A percentile compares a stretch with the other conserved stretches of the same genome.
Conservation (phyloP, 78 protist species). For the Emiliania huxleyi region DNA sequence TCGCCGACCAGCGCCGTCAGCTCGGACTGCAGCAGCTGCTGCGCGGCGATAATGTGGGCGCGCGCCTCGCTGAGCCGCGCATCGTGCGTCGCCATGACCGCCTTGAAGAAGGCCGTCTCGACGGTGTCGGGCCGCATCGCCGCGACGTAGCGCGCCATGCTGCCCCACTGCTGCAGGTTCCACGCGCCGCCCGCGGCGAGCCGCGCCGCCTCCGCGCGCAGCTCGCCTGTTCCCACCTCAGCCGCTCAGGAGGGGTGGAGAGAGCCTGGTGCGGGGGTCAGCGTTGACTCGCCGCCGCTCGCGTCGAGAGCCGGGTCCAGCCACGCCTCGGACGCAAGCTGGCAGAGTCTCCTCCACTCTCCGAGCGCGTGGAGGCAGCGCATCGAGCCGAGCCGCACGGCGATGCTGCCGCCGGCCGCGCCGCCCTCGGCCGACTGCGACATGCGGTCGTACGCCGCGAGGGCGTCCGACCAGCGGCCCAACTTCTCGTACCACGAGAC, state of each 20-base stretch:
- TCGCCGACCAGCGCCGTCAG: conserved; percentile 87
- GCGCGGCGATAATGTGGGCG: conserved; percentile 64
- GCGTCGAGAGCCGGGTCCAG: neutral
- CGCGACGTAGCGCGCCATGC: conserved; percentile 54
- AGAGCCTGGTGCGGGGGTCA: neutral
- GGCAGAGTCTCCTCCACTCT: conserved; percentile 77
- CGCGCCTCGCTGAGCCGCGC: conserved; percentile 53
- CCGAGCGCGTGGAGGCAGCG: conserved; percentile 92
- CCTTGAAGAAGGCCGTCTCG: conserved; percentile 53
- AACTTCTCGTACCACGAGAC: conserved; percentile 91
- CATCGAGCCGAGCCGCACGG: no score
- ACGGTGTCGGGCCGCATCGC: conserved; percentile 64
- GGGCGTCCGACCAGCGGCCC: conserved; percentile 92
- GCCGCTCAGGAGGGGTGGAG: neutral
- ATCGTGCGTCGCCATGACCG: conserved; percentile 69
- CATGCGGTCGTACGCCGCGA: conserved; percentile 78
- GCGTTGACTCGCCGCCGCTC: neutral
- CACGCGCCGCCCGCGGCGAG: conserved; percentile 89
- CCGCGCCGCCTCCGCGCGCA: conserved; percentile 69
- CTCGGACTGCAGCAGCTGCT: conserved; percentile 79
- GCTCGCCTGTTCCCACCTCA: neutral
- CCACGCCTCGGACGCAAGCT: conserved; percentile 66
- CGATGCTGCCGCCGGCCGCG: no score
- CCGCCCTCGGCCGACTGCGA: no score
- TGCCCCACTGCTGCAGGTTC: conserved; percentile 76